Evolutionary conservation across 305 asterid genomes (phyloP).

Genomic region (Ilex paraguariensis): DNA sequence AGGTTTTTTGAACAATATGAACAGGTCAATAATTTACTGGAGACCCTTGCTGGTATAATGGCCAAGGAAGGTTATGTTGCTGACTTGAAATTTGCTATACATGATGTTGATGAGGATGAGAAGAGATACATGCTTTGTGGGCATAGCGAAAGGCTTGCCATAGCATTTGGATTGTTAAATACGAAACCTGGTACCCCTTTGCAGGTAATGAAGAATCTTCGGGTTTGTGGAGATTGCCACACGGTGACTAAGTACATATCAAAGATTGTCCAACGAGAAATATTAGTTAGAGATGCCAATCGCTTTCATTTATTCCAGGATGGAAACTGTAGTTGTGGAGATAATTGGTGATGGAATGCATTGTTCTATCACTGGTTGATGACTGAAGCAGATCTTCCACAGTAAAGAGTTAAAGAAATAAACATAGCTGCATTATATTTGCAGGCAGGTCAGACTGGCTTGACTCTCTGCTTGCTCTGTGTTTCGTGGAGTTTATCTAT

Average conservation of each 20-base stretch:
- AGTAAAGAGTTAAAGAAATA: slow-evolving; percentile 1
- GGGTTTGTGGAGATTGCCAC: slow-evolving; percentile 71
- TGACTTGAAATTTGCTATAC: slow-evolving; percentile 42
- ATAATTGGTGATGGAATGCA: slow-evolving; percentile 39
- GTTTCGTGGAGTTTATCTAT: too few relatives aligned
- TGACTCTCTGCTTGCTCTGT: too few relatives aligned
- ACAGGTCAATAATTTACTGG: slow-evolving; percentile 37
- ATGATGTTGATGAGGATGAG: slow-evolving; percentile 53
- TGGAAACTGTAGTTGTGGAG: slow-evolving; percentile 61
- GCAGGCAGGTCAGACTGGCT: too few relatives aligned
- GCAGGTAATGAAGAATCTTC: slow-evolving; percentile 58
- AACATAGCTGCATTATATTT: too few relatives aligned
- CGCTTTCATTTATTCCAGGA: slow-evolving; percentile 59
- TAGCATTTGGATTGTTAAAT: slow-evolving; percentile 50
- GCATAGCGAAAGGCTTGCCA: slow-evolving; percentile 62
- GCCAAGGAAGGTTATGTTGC: slow-evolving; percentile 59
- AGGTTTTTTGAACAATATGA: slow-evolving; percentile 33
- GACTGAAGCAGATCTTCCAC: background rate
- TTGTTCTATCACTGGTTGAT: background rate
- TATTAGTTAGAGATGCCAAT: slow-evolving; percentile 59
- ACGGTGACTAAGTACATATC: slow-evolving; percentile 51
- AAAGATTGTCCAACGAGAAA: slow-evolving; percentile 44
- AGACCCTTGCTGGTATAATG: slow-evolving; percentile 38
- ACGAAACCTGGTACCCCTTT: slow-evolving; percentile 46
- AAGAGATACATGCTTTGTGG: slow-evolving; percentile 44